These are phyloP conservation scores for Candida odintsovae DNA, from an alignment of 805 yeast genomes.

Conservation along the genomic window DNA sequence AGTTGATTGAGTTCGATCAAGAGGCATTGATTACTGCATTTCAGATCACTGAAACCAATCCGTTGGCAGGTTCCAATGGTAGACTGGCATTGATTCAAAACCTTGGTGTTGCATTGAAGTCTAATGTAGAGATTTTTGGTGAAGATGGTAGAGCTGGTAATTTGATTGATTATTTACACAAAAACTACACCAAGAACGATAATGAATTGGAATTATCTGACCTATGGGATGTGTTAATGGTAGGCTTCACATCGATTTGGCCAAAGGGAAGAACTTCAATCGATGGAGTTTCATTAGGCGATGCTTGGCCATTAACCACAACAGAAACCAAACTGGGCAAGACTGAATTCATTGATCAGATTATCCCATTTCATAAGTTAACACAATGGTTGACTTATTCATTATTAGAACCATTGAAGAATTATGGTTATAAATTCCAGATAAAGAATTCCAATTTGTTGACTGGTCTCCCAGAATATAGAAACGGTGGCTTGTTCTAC, in stretches of 20 bases:
- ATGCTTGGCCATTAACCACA: conserved; percentile 49
- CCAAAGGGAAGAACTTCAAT: conserved; percentile 50
- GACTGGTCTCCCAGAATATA: conserved; percentile 84
- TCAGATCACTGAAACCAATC: conserved; percentile 43
- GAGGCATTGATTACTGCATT: conserved; percentile 35
- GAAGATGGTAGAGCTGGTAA: conserved; percentile 45
- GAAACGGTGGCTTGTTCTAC: conserved; percentile 60
- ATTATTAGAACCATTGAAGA: conserved; percentile 44
- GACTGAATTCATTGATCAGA: conserved; percentile 26
- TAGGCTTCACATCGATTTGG: conserved; percentile 55
- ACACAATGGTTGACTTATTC: conserved; percentile 68
- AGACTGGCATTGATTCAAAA: conserved; percentile 40
- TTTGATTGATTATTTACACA: conserved; percentile 42
- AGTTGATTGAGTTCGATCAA: conserved; percentile 30
- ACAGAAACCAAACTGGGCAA: conserved; percentile 19
- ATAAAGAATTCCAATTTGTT: conserved; percentile 68
- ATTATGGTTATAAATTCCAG: conserved; percentile 49
- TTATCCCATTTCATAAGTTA: conserved; percentile 59
- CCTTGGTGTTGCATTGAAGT: conserved; percentile 41
- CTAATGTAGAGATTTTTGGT: conserved; percentile 40
- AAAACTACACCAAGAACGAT: conserved; percentile 11
- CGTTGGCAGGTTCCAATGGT: conserved; percentile 51
- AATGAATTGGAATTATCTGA: conserved; percentile 35
- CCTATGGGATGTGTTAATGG: conserved; percentile 51
- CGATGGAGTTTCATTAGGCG: conserved; percentile 50